Evolutionary conservation across 176 grass and related monocot genomes (phyloP).

Genomic region (Neostapfia colusana): DNA sequence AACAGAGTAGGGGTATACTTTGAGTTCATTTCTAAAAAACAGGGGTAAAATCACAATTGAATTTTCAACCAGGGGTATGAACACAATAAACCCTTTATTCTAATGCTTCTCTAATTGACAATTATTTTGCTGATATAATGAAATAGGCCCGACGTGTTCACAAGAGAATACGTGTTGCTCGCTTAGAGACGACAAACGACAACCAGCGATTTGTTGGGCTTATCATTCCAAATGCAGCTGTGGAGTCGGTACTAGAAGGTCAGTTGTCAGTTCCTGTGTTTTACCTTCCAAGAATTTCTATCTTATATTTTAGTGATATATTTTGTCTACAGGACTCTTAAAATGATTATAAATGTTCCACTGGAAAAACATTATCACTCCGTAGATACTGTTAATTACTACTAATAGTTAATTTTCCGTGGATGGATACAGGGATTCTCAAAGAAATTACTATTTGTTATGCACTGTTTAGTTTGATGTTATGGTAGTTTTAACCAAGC

Average conservation of each 20-base stretch:
- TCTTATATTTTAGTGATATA: not conserved
- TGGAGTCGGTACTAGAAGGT: conserved; percentile 78
- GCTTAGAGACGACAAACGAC: conserved; percentile 73
- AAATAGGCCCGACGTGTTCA: conserved; percentile 66
- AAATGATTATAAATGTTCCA: not conserved
- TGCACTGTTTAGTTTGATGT: not conserved
- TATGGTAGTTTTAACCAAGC: not conserved
- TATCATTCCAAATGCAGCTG: conserved; percentile 83
- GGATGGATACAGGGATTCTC: not conserved
- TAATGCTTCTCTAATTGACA: conserved; percentile 26
- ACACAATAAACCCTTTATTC: too few species aligned
- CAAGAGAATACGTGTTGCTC: conserved; percentile 72
- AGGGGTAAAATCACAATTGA: too few species aligned
- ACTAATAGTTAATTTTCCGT: not conserved
- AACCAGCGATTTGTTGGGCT: conserved; percentile 70
- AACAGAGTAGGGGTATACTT: too few species aligned
- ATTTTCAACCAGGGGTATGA: too few species aligned
- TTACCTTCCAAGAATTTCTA: not conserved
- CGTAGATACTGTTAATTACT: not conserved
- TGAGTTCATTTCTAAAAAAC: too few species aligned
- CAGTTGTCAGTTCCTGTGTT: conserved; percentile 46
- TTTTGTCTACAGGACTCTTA: not conserved
- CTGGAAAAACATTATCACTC: not conserved
- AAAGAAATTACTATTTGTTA: not conserved
- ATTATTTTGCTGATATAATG: conserved; percentile 36